phyloP scores from a whole-genome alignment of 495 filamentous ascomycete genomes.

The Podospora tetraspora region DNA sequence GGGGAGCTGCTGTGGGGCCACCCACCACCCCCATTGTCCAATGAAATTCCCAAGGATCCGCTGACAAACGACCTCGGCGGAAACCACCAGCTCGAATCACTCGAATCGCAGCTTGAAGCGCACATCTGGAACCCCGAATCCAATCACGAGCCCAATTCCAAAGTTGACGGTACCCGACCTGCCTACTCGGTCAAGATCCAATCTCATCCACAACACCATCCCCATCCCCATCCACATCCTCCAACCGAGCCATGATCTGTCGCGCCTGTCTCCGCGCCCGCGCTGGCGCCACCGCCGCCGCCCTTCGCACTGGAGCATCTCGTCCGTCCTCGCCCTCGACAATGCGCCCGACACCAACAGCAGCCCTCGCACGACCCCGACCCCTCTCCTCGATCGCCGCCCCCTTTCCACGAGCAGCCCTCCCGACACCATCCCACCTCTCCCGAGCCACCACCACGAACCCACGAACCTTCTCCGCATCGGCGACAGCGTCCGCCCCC shows the following conservation, averaged over 20 bases:
- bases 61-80: neutral
- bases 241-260: conserved; percentile 8
- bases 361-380: neutral
- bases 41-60: neutral
- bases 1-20: neutral
- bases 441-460: neutral
- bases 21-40: neutral
- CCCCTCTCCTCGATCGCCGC: conserved; percentile 1
- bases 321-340: neutral
- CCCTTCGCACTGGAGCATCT: neutral
- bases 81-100: neutral
- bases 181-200: neutral
- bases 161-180: neutral
- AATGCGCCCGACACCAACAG: neutral
- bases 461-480: conserved; percentile 6
- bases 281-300: conserved; percentile 1
- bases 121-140: neutral
- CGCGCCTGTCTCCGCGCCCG: conserved; percentile 8
- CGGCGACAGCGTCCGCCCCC: conserved; percentile 5
- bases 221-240: neutral
- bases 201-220: neutral
- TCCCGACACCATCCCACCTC: neutral
- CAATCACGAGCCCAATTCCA: neutral
- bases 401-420: neutral
- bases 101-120: neutral